Percentiles rank a stretch among this genome's conserved stretches.
Conservation (phyloP, 202 grass and related monocot genomes). For the Zoysia matrella region DNA sequence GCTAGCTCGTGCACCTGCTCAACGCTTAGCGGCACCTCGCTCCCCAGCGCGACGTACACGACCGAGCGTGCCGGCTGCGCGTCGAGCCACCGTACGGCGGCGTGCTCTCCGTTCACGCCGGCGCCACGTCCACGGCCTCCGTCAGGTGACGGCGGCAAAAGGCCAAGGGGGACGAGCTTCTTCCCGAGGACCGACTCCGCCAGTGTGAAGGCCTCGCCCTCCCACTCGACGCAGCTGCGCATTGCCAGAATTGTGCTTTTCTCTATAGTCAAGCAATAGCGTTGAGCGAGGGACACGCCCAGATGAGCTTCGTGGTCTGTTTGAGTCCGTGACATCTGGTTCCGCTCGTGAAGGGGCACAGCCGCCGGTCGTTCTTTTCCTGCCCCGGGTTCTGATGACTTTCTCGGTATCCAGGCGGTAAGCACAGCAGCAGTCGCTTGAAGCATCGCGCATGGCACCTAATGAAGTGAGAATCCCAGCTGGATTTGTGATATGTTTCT, state of each 20-base stretch:
- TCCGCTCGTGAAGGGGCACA: neutral
- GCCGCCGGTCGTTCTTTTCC: neutral
- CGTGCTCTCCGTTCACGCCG: neutral
- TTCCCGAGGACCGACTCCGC: neutral
- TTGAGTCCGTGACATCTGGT: neutral
- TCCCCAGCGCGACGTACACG: slow-evolving; percentile 48
- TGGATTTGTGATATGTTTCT: too few relatives aligned
- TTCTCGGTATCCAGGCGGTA: neutral
- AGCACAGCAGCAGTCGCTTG: neutral
- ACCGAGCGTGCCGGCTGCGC: slow-evolving; percentile 32
- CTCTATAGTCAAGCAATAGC: slow-evolving; percentile 3
- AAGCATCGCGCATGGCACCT: slow-evolving; percentile 35
- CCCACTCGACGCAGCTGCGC: slow-evolving; percentile 44
- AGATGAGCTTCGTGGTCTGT: neutral
- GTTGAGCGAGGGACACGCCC: slow-evolving; percentile 14
- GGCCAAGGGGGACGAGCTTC: slow-evolving; percentile 39
- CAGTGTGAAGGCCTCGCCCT: slow-evolving; percentile 24
- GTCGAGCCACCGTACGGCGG: slow-evolving; percentile 35
- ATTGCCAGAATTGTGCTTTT: slow-evolving; percentile 23
- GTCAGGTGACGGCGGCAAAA: slow-evolving; percentile 35
- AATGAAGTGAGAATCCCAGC: too few relatives aligned
- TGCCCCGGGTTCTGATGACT: neutral
- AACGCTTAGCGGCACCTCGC: slow-evolving; percentile 22
- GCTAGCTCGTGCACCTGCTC: slow-evolving; percentile 52
- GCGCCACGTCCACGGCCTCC: slow-evolving; percentile 11